Evolutionary conservation across 441 rosid species (phyloP).

Genomic region (Erodium moschatum): DNA sequence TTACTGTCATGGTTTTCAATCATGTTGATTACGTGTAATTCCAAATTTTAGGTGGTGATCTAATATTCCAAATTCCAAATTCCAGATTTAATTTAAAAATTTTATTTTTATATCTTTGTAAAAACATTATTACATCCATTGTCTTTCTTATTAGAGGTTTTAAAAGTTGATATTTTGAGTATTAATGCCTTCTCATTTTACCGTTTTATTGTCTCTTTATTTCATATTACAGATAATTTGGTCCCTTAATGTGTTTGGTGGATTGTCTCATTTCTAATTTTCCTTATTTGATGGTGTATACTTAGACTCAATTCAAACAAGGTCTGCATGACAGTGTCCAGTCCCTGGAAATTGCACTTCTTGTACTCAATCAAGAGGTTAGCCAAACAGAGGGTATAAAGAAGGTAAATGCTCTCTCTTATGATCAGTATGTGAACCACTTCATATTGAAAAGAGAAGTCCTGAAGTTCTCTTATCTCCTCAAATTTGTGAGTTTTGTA

Average conservation of each 20-base stretch:
- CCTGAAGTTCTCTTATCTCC: conserved; percentile 18
- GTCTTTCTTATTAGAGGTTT: neutral
- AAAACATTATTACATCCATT: neutral
- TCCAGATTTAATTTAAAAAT: no score
- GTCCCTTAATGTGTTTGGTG: conserved; percentile 19
- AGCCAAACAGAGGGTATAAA: conserved; percentile 46
- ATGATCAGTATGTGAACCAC: conserved; percentile 7
- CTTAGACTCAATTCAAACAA: conserved; percentile 56
- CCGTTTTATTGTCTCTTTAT: neutral
- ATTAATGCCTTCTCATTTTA: neutral
- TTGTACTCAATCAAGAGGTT: conserved; percentile 52
- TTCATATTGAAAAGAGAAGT: conserved; percentile 4
- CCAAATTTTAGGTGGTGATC: neutral
- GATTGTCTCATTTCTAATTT: conserved; percentile 20
- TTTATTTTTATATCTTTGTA: no score
- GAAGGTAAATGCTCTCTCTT: conserved; percentile 46
- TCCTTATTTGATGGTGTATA: conserved; percentile 31
- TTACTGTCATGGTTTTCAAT: neutral
- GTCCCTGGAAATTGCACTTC: conserved; percentile 70
- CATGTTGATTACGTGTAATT: neutral
- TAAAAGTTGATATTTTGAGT: neutral
- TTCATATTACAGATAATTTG: neutral
- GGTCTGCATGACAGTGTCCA: conserved; percentile 38
- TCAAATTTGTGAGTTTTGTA: conserved; percentile 33
- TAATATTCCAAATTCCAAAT: no score